Evolutionary conservation across 805 yeast genomes (phyloP), one percentile per base, ranked within the genome.

Genomic region (Zygotorulaspora danielsina): DNA sequence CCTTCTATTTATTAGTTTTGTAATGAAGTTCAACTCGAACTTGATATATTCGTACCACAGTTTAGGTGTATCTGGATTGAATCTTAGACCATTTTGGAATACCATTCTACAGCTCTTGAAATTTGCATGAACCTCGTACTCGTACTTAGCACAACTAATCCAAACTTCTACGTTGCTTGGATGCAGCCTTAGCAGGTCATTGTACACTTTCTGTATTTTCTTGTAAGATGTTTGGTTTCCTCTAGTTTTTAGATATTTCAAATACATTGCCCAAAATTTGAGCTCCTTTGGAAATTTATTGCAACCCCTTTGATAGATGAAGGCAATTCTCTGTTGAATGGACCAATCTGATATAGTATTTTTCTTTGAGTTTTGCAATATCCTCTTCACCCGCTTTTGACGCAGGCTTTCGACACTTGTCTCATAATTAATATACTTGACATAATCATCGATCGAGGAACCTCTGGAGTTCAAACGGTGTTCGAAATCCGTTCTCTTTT

Each of bases 91-190:
- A 49, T 84, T 77, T 62, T 89, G 96, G 61, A 88, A 79, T 18
- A 93, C 71, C 7, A 78, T 77, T 61, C 99, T 75, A 16, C 97
- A 89, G 32, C 95, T 89, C 56, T 82, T 79, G 32, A 95, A 85
- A 52, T 88, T 84, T 28, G 90, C 84, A 62, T 93, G 87, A 19
- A 75, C 76, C 51, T 90, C 96, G 54, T 85, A 81, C 65, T 93
- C 97, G 64, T 86, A 87, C 57, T 85, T 85, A 20, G 97, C 96
- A 17, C 96, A 97, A 54, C 86, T 76, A 30, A 93, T 76, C 98
- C 98, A 93, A 12, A 90, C 84, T 51, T 81, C 84, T 2, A 87
- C 76, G 55, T 89, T 84, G 30, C 84, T 75, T n/a, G 98, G 97
- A 59, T 93, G 97, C 47, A 88, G 66, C 62, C 81, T 86, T 51